These are phyloP conservation scores for Fusarium sp. DNA, from an alignment of 2,329 filamentous ascomycete genomes.

Conservation along the genomic window DNA sequence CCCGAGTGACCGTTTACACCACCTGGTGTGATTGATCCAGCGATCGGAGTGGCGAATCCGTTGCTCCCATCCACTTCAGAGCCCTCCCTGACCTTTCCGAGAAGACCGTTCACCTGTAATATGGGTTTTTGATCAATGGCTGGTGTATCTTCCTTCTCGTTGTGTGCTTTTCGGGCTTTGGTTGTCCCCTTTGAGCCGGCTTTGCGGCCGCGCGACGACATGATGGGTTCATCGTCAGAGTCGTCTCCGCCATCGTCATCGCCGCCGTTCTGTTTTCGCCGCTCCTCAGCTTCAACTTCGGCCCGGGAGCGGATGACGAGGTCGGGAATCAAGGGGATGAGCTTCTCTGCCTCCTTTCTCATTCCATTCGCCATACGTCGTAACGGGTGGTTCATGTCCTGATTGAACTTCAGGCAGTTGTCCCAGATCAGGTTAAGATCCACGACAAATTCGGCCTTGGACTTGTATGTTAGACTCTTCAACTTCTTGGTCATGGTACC, in stretches of 20 bases:
- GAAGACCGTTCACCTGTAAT: constrained; percentile 69
- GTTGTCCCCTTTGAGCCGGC: constrained; percentile 79
- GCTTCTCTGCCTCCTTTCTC: constrained; percentile 96
- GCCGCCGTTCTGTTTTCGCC: constrained; percentile 84
- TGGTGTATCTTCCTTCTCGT: constrained; percentile 81
- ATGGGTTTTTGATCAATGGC: constrained; percentile 76
- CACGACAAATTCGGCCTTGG: constrained; percentile 91
- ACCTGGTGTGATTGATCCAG: constrained; percentile 78
- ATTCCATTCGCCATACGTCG: constrained; percentile 94
- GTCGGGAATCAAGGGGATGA: constrained; percentile 93
- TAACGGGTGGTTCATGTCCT: constrained; percentile 83
- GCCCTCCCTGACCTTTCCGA: constrained; percentile 70
- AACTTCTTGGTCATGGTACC: constrained; percentile 99
- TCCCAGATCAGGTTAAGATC: constrained; percentile 97
- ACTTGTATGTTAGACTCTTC: constrained; percentile 78
- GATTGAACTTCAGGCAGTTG: constrained; percentile 96
- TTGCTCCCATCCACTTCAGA: constrained; percentile 88
- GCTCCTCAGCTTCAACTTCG: constrained; percentile 88
- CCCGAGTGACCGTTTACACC: constrained; percentile 72
- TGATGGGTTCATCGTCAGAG: constrained; percentile 97
- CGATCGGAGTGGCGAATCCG: constrained; percentile 80
- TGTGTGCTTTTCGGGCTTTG: constrained; percentile 75
- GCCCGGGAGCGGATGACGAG: constrained; percentile 88
- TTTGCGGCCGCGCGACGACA: constrained; percentile 93
- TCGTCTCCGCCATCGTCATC: constrained; percentile 85